Evolutionary conservation across 2,329 filamentous ascomycete genomes (phyloP).

Genomic region (Colletotrichum musae): DNA sequence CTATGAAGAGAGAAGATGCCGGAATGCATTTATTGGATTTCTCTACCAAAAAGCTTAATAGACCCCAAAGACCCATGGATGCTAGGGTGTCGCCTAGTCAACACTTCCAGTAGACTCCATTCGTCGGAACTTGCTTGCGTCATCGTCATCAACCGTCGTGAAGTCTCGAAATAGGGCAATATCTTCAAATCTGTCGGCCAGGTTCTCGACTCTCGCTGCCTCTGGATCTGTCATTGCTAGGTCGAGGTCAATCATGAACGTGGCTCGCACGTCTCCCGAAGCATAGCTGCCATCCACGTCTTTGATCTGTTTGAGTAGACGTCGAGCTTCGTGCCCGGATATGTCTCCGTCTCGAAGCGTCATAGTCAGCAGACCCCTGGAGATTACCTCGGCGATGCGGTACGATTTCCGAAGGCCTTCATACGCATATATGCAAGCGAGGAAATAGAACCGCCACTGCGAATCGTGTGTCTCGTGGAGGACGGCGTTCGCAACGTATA

Average conservation of each 20-base stretch:
- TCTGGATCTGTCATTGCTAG: slow-evolving; percentile 53
- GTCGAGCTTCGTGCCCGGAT: slow-evolving; percentile 47
- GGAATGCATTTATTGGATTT: too few species aligned
- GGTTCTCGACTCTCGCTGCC: slow-evolving; percentile 50
- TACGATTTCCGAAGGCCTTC: slow-evolving; percentile 52
- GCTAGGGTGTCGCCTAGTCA: not conserved
- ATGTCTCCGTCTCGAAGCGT: slow-evolving; percentile 51
- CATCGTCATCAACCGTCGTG: slow-evolving; percentile 21
- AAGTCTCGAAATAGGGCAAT: slow-evolving; percentile 53
- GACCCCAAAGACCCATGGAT: too few species aligned
- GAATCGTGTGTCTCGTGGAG: slow-evolving; percentile 48
- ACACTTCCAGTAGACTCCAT: not conserved
- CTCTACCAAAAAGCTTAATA: too few species aligned
- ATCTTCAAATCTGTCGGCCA: slow-evolving; percentile 52
- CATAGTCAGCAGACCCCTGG: slow-evolving; percentile 54
- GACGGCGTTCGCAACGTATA: slow-evolving; percentile 56
- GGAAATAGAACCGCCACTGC: slow-evolving; percentile 53
- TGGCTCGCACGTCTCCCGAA: slow-evolving; percentile 49
- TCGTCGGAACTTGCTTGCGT: not conserved
- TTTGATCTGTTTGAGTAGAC: slow-evolving; percentile 49
- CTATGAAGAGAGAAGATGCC: too few species aligned
- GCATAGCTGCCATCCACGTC: slow-evolving; percentile 43
- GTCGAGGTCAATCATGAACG: slow-evolving; percentile 55
- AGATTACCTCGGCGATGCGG: slow-evolving; percentile 53
- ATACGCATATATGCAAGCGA: slow-evolving; percentile 57